Conservation (phyloP, 2,329 filamentous ascomycete genomes). For the Bipolaris oryzae region DNA sequence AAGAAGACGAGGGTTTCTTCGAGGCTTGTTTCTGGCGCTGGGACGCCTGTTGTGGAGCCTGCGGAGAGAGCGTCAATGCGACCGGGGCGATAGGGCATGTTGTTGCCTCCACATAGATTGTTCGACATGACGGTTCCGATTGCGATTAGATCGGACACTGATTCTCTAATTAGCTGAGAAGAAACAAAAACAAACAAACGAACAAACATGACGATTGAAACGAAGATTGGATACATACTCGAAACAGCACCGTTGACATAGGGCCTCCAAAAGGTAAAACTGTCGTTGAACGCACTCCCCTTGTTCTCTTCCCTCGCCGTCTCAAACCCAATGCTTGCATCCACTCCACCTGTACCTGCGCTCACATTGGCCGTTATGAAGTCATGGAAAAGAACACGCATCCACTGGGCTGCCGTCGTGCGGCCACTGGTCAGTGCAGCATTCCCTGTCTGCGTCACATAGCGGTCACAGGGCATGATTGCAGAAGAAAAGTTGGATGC, state of each 20-base stretch:
- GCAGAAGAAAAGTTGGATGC: conserved; percentile 24
- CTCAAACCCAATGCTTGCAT: conserved; percentile 42
- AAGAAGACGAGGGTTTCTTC: conserved; percentile 30
- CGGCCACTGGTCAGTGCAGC: conserved; percentile 14
- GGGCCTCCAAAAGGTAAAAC: conserved; percentile 29
- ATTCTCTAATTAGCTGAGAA: neutral
- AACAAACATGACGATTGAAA: too few relatives aligned
- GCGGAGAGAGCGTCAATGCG: conserved; percentile 33
- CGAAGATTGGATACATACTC: too few relatives aligned
- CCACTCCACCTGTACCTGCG: conserved; percentile 36
- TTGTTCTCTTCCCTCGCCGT: conserved; percentile 29
- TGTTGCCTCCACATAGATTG: conserved; percentile 32
- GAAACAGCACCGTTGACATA: conserved; percentile 23
- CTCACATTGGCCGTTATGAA: conserved; percentile 33
- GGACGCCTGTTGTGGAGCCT: conserved; percentile 30
- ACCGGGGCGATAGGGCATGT: conserved; percentile 30
- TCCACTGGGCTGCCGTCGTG: conserved; percentile 31
- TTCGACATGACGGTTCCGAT: conserved; percentile 32
- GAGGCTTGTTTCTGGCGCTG: conserved; percentile 32
- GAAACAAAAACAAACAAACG: too few relatives aligned
- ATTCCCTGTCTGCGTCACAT: conserved; percentile 16
- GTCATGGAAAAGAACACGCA: conserved; percentile 41
- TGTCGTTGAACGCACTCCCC: conserved; percentile 39
- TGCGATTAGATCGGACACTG: conserved; percentile 37
- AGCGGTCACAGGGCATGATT: conserved; percentile 25